Conservation (phyloP, 805 yeast species). For the Maudiozyma turicensis region DNA sequence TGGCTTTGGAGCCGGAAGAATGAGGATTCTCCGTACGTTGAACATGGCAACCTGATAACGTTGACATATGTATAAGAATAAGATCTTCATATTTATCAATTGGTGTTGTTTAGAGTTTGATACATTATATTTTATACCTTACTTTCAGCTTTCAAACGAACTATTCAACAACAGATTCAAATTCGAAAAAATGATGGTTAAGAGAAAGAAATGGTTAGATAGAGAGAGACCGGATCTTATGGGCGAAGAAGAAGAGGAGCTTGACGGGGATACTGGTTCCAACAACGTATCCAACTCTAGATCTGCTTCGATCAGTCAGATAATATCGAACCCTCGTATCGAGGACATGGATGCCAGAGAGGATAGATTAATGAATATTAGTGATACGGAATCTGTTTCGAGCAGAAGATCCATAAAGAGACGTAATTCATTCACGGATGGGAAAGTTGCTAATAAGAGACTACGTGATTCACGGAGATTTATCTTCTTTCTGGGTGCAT, state of each 20-base stretch:
- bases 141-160: neutral
- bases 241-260: neutral
- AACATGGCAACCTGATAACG: too few species aligned
- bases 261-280: neutral
- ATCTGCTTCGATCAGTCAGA: neutral
- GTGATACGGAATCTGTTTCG: neutral
- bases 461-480: constrained; percentile 45
- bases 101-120: too few species aligned
- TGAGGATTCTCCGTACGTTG: too few species aligned
- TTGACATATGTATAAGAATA: too few species aligned
- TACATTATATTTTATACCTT: too few species aligned
- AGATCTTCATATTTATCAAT: too few species aligned
- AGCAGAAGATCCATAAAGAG: neutral
- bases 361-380: neutral
- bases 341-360: neutral
- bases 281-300: neutral
- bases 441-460: constrained; percentile 4
- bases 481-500: constrained; percentile 59
- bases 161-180: neutral
- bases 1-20: too few species aligned
- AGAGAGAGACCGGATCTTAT: neutral
- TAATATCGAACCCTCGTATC: neutral
- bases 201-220: constrained; percentile 3
- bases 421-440: neutral
- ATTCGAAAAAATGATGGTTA: neutral